Evolutionary conservation across 139 green algal genomes (phyloP).

Genomic region (Nannochloris sp.): DNA sequence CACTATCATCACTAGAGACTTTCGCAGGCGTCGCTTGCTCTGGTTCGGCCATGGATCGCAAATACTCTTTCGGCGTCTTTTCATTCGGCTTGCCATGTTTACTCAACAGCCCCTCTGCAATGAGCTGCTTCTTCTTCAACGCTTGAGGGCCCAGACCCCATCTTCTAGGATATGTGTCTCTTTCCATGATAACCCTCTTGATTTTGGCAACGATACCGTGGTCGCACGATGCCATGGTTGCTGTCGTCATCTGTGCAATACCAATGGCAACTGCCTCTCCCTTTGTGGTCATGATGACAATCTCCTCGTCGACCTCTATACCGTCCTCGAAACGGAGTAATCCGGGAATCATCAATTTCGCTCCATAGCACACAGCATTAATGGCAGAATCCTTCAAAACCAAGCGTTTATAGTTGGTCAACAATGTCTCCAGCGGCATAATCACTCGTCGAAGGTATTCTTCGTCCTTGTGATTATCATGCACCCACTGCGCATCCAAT

Average conservation of each 20-base stretch:
- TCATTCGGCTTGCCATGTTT: conserved; percentile 94
- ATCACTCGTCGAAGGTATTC: conserved; percentile 83
- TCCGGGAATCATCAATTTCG: conserved; percentile 97
- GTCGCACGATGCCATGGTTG: conserved; percentile 88
- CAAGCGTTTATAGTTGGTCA: conserved; percentile 91
- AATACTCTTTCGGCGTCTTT: conserved; percentile 87
- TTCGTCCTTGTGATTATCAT: conserved; percentile 90
- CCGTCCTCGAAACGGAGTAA: conserved; percentile 82
- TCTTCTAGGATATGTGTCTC: conserved; percentile 95
- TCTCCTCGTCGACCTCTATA: conserved; percentile 90
- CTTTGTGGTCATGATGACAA: conserved; percentile 99
- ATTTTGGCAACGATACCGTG: conserved; percentile 94
- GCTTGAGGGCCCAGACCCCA: conserved; percentile 93
- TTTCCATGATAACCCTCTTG: conserved; percentile 98
- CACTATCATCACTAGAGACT: neutral
- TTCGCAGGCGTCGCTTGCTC: neutral
- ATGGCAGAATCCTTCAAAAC: conserved; percentile 97
- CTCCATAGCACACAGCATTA: conserved; percentile 99
- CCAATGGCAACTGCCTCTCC: conserved; percentile 93
- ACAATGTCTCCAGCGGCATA: conserved; percentile 92
- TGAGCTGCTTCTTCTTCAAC: conserved; percentile 94
- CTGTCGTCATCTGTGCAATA: conserved; percentile 94
- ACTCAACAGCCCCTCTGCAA: conserved; percentile 91
- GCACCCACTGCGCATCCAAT: conserved; percentile 88
- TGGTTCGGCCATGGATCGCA: conserved; percentile 19